These are phyloP conservation scores for Sporothrix globosa DNA, from an alignment of 2,329 filamentous ascomycete species.

Conservation along the genomic window DNA sequence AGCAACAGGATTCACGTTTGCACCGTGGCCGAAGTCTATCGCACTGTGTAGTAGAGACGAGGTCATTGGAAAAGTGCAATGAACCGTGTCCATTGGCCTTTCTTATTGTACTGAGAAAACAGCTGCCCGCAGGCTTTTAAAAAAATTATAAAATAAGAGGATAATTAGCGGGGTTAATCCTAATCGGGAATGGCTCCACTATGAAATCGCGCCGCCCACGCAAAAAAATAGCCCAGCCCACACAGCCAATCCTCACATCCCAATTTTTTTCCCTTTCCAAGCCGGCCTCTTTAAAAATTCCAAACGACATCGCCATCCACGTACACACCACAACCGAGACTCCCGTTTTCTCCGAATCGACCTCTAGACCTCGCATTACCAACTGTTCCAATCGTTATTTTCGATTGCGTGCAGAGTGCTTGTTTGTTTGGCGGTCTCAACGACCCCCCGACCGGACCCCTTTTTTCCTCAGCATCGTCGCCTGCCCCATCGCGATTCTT, in stretches of 20 bases:
- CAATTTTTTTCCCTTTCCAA: conserved; percentile 34
- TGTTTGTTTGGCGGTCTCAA: conserved; percentile 7
- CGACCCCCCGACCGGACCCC: background rate
- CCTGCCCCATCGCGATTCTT: conserved; percentile 21
- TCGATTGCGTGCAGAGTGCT: conserved; percentile 29
- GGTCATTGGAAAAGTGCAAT: background rate
- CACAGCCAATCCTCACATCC: conserved; percentile 34
- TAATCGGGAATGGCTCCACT: conserved; percentile 12
- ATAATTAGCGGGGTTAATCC: conserved; percentile 22
- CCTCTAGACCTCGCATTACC: conserved; percentile 13
- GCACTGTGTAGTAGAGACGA: background rate
- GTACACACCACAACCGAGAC: conserved; percentile 20
- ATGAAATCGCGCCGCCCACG: conserved; percentile 16
- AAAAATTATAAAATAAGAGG: conserved; percentile 33
- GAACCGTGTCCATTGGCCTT: background rate
- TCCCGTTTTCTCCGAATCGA: background rate
- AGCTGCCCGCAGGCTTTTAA: background rate
- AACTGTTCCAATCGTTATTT: conserved; percentile 27
- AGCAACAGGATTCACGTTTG: background rate
- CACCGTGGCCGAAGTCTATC: background rate
- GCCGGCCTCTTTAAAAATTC: background rate
- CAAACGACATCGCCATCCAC: conserved; percentile 7
- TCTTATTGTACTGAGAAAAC: background rate
- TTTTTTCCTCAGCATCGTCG: conserved; percentile 1
- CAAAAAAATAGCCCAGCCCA: conserved; percentile 38